Evolutionary conservation across 495 filamentous ascomycete genomes (phyloP).

Genomic region (Monascus purpureus): DNA sequence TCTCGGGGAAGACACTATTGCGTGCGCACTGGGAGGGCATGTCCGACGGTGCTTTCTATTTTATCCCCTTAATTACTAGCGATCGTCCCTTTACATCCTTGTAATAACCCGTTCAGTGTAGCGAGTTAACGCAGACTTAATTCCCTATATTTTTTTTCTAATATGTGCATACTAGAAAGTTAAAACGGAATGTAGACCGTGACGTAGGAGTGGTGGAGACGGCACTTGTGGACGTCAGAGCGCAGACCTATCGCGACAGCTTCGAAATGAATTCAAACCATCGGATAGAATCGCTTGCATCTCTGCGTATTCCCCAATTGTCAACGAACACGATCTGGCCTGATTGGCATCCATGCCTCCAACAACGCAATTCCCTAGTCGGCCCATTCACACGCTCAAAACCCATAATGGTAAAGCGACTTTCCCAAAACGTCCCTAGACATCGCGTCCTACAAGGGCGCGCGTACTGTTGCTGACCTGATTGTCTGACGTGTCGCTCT

Average conservation of each 20-base stretch:
- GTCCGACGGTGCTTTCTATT: slow-evolving; percentile 15
- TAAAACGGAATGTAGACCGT: too few species aligned
- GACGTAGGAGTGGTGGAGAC: too few species aligned
- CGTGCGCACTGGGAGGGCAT: slow-evolving; percentile 8
- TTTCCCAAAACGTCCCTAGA: neutral
- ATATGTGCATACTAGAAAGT: too few species aligned
- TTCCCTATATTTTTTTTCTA: slow-evolving; percentile 3
- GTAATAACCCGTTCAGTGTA: slow-evolving; percentile 35
- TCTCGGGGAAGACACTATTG: slow-evolving; percentile 7
- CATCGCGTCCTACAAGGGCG: neutral
- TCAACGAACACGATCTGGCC: too few species aligned
- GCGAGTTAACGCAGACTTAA: slow-evolving; percentile 23
- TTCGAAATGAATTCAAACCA: too few species aligned
- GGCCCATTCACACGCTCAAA: slow-evolving; percentile 28
- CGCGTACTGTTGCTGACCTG: too few species aligned
- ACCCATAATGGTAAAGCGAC: slow-evolving; percentile 28
- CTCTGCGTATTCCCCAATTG: too few species aligned
- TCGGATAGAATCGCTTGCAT: too few species aligned
- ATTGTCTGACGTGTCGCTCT: too few species aligned
- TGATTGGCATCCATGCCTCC: slow-evolving; percentile 17
- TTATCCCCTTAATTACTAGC: slow-evolving; percentile 34
- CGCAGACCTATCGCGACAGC: too few species aligned
- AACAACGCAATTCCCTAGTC: slow-evolving; percentile 17
- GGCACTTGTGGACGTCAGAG: too few species aligned
- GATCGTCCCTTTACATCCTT: slow-evolving; percentile 34